Base-by-base conservation (phyloP, 2,329 filamentous ascomycete genomes). In the Penicillium rolfsii region DNA sequence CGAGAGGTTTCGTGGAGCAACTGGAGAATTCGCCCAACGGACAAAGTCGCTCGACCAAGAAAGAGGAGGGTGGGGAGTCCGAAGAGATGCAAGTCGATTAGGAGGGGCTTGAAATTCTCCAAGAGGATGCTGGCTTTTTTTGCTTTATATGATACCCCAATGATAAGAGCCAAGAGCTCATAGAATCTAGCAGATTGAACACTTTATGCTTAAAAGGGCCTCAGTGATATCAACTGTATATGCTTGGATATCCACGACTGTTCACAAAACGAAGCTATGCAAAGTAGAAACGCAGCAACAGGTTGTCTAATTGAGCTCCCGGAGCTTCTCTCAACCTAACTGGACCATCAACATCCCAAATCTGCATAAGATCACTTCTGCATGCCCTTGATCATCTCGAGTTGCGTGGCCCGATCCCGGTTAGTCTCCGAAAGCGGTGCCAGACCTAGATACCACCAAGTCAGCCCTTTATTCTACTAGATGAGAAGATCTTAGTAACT, bases 361-460 rank as follows among this genome's bases (percentile, higher is more conserved):
- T 54, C 45, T 30, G 45, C 35, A 50, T 49, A 5, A 58, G 40
- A 56, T 67, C 76, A 78, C 68, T 73, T 72, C 70, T 77, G 76
- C 76, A 85, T 84, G 28, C 81, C 82, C 69, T 81, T 86, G 71
- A 98, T 96, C 80, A 97, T 89, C 80, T 97, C 94, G 71, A 88
- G 84, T 78, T 98, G 95, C 60, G 91, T 88, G 70, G 92, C 91
- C 64, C 91, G 86, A 67, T 97, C 94, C 73, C 85, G 87, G 73
- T 91, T 92, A 41, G 89, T 88, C 79, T 97, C 92, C 66, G 91
- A 96, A 76, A 98, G 80, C 64, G 90, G 88, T 55, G 88, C 87
- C 66, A 96, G 85, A 79, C 82, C 84, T 85, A 52, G 2, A 2
- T 22, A 11, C 30, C 16, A 11, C 33, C 16, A 60, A 14, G 28